Percentiles rank a stretch among this genome's conserved stretches.
Conservation (phyloP, 176 grass and related monocot species). For the Eragrostis curvula region DNA sequence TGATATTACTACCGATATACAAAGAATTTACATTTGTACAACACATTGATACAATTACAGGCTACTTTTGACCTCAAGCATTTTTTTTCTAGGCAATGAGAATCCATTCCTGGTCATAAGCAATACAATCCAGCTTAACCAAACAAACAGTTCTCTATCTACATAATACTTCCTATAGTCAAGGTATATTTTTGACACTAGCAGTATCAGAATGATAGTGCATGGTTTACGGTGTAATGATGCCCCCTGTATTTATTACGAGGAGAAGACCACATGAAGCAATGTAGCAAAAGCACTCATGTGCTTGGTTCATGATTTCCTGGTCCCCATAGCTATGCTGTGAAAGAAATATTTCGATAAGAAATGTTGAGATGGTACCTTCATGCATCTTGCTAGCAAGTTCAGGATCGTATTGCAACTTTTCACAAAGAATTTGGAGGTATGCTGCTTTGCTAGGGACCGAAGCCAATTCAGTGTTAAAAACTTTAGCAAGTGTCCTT, state of each 20-base stretch:
- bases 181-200: conserved; percentile 14
- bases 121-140: conserved; percentile 20
- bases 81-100: background rate
- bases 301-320: background rate
- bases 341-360: conserved; percentile 30
- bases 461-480: conserved; percentile 71
- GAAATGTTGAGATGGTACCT: conserved; percentile 62
- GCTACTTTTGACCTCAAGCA: conserved; percentile 5
- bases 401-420: conserved; percentile 87
- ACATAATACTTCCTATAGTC: background rate
- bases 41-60: background rate
- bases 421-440: conserved; percentile 96
- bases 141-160: conserved; percentile 21
- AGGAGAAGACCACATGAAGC: background rate
- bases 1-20: background rate
- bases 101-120: conserved; percentile 6
- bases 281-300: conserved; percentile 6
- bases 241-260: background rate
- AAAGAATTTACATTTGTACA: background rate
- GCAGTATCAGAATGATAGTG: background rate
- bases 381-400: conserved; percentile 93
- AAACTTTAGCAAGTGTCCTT: conserved; percentile 79
- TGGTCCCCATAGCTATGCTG: conserved; percentile 6
- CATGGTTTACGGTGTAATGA: conserved; percentile 12
- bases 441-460: conserved; percentile 93